Percentiles rank a stretch among this genome's conserved stretches.
Evolutionary conservation across 257 asterid genomes (phyloP).

Genomic region (Solanum tarapatanum): DNA sequence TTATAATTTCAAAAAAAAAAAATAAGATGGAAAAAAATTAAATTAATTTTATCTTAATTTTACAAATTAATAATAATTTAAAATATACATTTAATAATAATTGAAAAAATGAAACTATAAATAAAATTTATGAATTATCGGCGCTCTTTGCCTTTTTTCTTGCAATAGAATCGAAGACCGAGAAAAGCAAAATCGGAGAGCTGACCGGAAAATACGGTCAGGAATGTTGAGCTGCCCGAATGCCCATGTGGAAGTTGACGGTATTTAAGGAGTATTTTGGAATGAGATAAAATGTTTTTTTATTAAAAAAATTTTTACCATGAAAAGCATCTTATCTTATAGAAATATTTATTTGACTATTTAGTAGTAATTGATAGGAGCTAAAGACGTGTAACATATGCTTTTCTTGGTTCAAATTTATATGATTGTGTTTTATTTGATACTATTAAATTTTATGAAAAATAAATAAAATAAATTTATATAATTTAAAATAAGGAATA

Average conservation of each 20-base stretch:
- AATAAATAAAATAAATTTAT: too few species aligned
- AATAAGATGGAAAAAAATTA: background rate
- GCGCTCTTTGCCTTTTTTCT: slow-evolving; percentile 26
- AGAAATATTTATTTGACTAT: background rate
- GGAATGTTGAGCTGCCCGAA: slow-evolving; percentile 6
- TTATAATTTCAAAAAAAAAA: background rate
- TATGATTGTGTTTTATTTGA: background rate
- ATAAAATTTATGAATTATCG: slow-evolving; percentile 22
- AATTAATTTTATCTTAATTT: background rate
- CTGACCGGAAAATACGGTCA: slow-evolving; percentile 59
- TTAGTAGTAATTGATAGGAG: background rate
- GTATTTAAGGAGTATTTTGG: slow-evolving; percentile 1
- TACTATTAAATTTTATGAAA: background rate
- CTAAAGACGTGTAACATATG: background rate
- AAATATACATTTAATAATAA: too few species aligned
- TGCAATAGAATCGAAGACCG: slow-evolving; percentile 35
- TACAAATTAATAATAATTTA: too few species aligned
- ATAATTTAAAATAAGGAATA: too few species aligned
- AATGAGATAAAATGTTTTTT: background rate
- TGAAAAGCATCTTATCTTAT: background rate
- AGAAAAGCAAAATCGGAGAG: slow-evolving; percentile 31
- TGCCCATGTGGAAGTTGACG: slow-evolving; percentile 4
- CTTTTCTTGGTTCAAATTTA: background rate
- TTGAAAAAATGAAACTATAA: background rate
- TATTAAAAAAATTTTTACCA: background rate